Evolutionary conservation across 768 basidiomycete species (phyloP).

Genomic region (Amanita subjunquillea): DNA sequence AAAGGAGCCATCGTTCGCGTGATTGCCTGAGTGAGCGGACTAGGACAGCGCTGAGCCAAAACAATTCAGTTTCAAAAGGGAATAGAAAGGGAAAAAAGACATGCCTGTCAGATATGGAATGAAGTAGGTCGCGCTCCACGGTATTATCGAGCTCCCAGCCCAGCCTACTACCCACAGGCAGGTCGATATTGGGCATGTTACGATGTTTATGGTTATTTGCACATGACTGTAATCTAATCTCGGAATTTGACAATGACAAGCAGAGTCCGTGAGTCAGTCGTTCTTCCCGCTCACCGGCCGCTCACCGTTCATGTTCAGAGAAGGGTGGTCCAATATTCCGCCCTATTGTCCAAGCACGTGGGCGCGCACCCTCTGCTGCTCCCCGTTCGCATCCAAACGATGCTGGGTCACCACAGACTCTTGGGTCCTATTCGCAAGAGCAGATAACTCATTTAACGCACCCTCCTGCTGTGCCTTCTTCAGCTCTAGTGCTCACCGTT

Average conservation of each 20-base stretch:
- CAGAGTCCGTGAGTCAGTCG: slow-evolving; percentile 50
- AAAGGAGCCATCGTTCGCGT: slow-evolving; percentile 59
- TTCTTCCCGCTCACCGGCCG: not conserved
- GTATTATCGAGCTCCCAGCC: slow-evolving; percentile 47
- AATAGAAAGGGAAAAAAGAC: not conserved
- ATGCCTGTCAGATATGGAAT: slow-evolving; percentile 51
- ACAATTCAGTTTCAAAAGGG: not conserved
- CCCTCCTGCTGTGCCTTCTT: not conserved
- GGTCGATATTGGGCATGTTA: slow-evolving; percentile 13
- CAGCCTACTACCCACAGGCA: slow-evolving; percentile 48
- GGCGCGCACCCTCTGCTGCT: slow-evolving; percentile 22
- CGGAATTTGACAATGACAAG: slow-evolving; percentile 29
- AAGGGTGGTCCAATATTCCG: slow-evolving; percentile 64
- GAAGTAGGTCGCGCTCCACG: slow-evolving; percentile 34
- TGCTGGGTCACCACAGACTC: not conserved
- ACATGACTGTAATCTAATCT: slow-evolving; percentile 2
- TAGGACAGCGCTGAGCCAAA: slow-evolving; percentile 41
- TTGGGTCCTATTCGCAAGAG: not conserved
- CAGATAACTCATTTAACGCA: not conserved
- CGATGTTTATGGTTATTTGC: not conserved
- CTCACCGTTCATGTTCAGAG: slow-evolving; percentile 27
- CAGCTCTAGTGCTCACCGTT: not conserved
- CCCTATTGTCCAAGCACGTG: slow-evolving; percentile 50
- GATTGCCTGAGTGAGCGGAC: slow-evolving; percentile 67
- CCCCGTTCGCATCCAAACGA: not conserved